Evolutionary conservation across 352 stramenopile species (phyloP), one percentile per base, ranked within the genome.

Genomic region (Plasmopara muralis): DNA sequence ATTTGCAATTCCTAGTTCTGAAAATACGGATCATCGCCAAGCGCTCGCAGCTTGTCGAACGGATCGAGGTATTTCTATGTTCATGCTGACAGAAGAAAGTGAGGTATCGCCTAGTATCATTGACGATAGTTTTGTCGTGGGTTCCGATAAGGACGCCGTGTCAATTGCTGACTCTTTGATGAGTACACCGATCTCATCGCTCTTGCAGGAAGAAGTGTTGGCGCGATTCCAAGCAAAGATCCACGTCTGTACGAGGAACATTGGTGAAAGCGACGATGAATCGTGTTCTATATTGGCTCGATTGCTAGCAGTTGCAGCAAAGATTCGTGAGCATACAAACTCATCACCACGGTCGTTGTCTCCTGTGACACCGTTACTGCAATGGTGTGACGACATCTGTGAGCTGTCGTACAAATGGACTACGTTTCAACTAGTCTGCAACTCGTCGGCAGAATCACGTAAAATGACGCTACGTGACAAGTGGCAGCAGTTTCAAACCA

Each of bases 391-490:
- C 15, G 58, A 65, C 25, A 69, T 77, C 37, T 69, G 50, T 15
- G 43, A 55, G 0, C 13, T 70, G 13, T 83, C 69, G 13, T 83
- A 85, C 51, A 68, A 69, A 29, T 89, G 78, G 76, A 85, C 75
- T 12, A 86, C 78, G 10, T 89, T 89, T 44, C 74, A 83, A 50
- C 56, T 88, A 31, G 53, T 89, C 4, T 44, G 70, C 9, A 72
- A 40, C 10, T 71, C 47, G 15, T 52, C 33, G 13, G 37, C 43
- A 37, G 13, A 51, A 56, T 10, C 40, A 45, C 47, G 33, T 2
- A 53, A 18, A 4, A 42, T 47, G 14, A 37, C 35, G 4, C 54
- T 60, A 38, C 43, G 15, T 8, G 39, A 63, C 42, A 49, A 68
- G 13, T 87, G 78, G 74, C 34, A 42, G 2, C 9, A 50, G 12